A percentile compares a stretch with the other conserved stretches of the same genome.
These are phyloP conservation scores for Thraustotheca clavata DNA, from an alignment of 352 stramenopile genomes.

Conservation along the genomic window DNA sequence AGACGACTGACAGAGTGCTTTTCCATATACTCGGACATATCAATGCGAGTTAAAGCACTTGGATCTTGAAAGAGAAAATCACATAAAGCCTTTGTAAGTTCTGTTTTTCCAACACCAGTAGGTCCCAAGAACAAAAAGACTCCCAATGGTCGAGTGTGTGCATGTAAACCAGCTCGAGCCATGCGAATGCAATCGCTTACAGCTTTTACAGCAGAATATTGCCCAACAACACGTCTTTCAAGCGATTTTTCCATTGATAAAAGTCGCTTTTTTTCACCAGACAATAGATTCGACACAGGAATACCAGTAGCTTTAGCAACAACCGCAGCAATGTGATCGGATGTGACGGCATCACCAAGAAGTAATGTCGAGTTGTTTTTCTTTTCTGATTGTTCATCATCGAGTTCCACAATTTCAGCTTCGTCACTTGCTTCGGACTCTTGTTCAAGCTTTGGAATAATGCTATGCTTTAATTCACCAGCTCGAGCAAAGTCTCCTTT, in stretches of 20 bases:
- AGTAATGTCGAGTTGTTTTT: slow-evolving; percentile 45
- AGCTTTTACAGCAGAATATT: slow-evolving; percentile 84
- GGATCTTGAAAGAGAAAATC: slow-evolving; percentile 96
- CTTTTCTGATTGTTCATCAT: slow-evolving; percentile 18
- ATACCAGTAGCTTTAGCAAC: slow-evolving; percentile 92
- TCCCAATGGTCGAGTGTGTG: slow-evolving; percentile 92
- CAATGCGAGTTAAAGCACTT: slow-evolving; percentile 91
- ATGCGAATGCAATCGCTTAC: slow-evolving; percentile 89
- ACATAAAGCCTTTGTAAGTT: slow-evolving; percentile 92
- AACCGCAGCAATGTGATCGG: slow-evolving; percentile 90
- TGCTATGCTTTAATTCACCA: slow-evolving; percentile 69
- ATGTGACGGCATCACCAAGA: slow-evolving; percentile 85
- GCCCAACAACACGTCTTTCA: slow-evolving; percentile 86
- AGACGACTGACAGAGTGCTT: slow-evolving; percentile 91
- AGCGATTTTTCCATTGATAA: slow-evolving; percentile 91
- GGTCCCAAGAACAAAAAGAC: slow-evolving; percentile 94
- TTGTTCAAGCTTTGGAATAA: slow-evolving; percentile 64
- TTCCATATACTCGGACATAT: slow-evolving; percentile 98
- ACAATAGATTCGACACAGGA: slow-evolving; percentile 87
- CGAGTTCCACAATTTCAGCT: slow-evolving; percentile 30
- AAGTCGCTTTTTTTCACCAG: slow-evolving; percentile 90
- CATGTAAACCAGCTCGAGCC: slow-evolving; percentile 90
- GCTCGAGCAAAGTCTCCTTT: slow-evolving; percentile 65
- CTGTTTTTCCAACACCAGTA: slow-evolving; percentile 93
- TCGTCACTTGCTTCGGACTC: slow-evolving; percentile 66